Evolutionary conservation across 1,139 yeast species (phyloP), one percentile per base, ranked within the genome.

Genomic region (Eremothecium gossypii): DNA sequence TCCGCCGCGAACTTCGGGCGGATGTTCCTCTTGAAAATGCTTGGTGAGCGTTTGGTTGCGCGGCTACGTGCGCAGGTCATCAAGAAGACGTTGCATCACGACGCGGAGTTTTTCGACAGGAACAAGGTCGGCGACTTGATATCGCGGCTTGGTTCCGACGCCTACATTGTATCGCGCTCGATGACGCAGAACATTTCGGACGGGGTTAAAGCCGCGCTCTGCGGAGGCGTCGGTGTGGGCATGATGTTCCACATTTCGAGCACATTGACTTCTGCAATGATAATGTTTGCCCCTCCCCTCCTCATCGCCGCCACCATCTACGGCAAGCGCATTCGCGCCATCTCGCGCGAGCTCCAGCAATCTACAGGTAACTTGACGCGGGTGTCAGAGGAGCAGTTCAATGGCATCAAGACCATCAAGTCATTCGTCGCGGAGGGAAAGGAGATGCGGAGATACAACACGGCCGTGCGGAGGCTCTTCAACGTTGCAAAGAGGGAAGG

Each of bases 121-220:
- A 89, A 93, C 47, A 81, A 91, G 57, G 94, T 89, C 1, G 98
- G 97, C 34, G 98, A 91, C 60, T 70, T 91, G 57, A 86, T 91
- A 39, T 85, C 96, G 5, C 69, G 97, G 47, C 67, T 91, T 32
- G 79, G 95, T 20, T 79, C 85, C 35, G 98, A 91, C 60, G 89
- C 96, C 1, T 89, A 83, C 57, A 82, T 91, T 36, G 95, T 91
- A 11, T 78, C 95, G 7, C 75, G 84, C 50, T 79, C 95, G 1
- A 74, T 91, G 50, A 86, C 96, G 35, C 93, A 85, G 47, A 87
- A 87, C 59, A 75, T 91, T 33, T 83, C 95, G 37, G 97, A 91
- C 61, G 98, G 97, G 23, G 76, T 84, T 43, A 74, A 95, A 42
- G 81, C 95, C 9, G 56, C 79, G 0, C 76, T 91, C 30, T 78